These are phyloP conservation scores for Clonostachys sp. DNA, from an alignment of 2,329 filamentous ascomycete species.

Conservation along the genomic window DNA sequence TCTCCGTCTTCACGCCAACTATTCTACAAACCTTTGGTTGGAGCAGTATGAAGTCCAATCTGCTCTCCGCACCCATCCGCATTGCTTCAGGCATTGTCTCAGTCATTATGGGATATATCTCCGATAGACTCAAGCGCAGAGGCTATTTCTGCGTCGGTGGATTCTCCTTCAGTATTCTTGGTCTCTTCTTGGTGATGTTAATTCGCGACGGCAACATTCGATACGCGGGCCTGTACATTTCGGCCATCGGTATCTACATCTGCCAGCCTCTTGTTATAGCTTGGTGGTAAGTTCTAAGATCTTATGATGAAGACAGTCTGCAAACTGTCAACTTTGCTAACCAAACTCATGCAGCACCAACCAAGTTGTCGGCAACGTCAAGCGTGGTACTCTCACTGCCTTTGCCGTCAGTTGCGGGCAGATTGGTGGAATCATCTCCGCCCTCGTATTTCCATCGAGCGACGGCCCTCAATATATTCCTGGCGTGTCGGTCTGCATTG, in stretches of 20 bases:
- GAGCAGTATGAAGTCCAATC: conserved; percentile 19
- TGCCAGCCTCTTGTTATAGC: conserved; percentile 25
- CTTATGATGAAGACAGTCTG: not conserved
- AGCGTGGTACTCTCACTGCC: conserved; percentile 37
- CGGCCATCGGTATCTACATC: conserved; percentile 20
- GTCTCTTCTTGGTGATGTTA: conserved; percentile 25
- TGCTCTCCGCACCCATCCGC: conserved; percentile 18
- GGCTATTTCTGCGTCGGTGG: conserved; percentile 13
- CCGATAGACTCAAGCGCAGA: conserved; percentile 13
- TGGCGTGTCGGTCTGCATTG: conserved; percentile 14
- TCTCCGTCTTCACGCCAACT: conserved; percentile 24
- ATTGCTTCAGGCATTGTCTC: conserved; percentile 23
- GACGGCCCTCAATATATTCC: conserved; percentile 16
- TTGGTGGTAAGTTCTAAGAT: conserved; percentile 26
- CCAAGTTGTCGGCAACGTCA: conserved; percentile 40
- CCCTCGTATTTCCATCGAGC: conserved; percentile 13
- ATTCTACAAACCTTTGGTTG: conserved; percentile 25
- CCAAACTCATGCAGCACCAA: conserved; percentile 15
- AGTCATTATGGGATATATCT: conserved; percentile 12
- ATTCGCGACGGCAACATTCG: conserved; percentile 10
- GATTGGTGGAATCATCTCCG: conserved; percentile 22
- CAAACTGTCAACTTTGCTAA: not conserved
- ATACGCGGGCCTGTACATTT: conserved; percentile 21
- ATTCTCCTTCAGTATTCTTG: conserved; percentile 11
- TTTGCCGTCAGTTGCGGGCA: conserved; percentile 41